Evolutionary conservation across 768 basidiomycete species (phyloP), one percentile per base, ranked within the genome.

Genomic region (Chlorophyllum brunneum): DNA sequence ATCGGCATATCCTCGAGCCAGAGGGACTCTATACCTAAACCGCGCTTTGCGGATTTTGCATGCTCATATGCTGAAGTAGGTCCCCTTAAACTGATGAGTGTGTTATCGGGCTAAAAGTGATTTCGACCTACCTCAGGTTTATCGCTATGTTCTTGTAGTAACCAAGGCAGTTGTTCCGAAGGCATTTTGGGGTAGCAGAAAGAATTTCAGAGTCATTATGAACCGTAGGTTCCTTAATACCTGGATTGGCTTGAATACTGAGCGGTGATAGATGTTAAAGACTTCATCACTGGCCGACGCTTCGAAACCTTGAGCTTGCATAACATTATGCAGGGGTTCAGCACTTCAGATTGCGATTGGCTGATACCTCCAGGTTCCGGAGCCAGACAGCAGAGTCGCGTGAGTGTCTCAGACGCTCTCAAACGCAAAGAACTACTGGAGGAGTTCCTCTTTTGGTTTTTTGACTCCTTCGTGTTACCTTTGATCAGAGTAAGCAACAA

Each of bases 391-490:
- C 77, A 86, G 55, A 59, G 63, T 2, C 73, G 85, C 43, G 77
- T 83, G 0, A 70, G 81, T 5, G 78, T 81, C 2, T 79, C 81
- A 0, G 94, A 98, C 59, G 69, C 81, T 2, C 58, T 81, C 27
- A 97, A 92, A 65, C 78, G 92, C 15, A 75, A 81, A n/a, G 85
- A 92, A 61, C 67, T 98, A 11, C 61, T 94, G 0, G 83, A 91
- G 63, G 92, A 98, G 45, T 92, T 95, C 61, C 51, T 98, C n/a
- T 88, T 83, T 63, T 99, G 97, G 97, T 86, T 92, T 58, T 91
- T 97, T 53, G 88, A 94, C 61, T 85, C 82, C 0, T 93, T 95
- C 64, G 66, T 98, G 5, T 65, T 88, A 3, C 81, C 88, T 0
- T 70, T 98, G 4, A 65, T 98, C 29, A 86, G 81, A 73, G 95